Conservation (phyloP, 176 grass and related monocot genomes). For the Saccharum officinarum region DNA sequence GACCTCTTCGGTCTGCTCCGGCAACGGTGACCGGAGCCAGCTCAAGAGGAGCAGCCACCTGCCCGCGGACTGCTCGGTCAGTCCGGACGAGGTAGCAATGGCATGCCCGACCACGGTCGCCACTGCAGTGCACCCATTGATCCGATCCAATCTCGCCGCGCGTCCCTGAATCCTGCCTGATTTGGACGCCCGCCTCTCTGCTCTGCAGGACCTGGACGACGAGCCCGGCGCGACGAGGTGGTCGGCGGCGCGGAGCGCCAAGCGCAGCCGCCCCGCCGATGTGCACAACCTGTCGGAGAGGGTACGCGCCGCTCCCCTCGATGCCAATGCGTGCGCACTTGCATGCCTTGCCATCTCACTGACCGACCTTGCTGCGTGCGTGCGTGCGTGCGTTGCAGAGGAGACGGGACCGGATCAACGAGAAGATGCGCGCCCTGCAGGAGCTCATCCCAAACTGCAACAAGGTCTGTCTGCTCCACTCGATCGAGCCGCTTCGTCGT, state of each 20-base stretch:
- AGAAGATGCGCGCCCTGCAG: conserved; percentile 60
- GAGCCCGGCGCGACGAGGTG: conserved; percentile 11
- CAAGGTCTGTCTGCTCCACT: conserved; percentile 26
- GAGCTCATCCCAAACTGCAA: conserved; percentile 63
- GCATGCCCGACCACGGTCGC: not conserved
- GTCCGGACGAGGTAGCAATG: conserved; percentile 40
- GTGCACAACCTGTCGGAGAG: conserved; percentile 60
- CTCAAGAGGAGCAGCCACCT: conserved; percentile 1
- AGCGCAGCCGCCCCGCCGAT: conserved; percentile 52
- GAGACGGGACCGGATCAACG: conserved; percentile 59
- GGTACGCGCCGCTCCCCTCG: not conserved
- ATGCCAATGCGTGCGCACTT: not conserved
- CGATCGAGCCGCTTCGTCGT: not conserved
- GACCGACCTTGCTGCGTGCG: not conserved
- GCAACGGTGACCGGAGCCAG: conserved; percentile 36
- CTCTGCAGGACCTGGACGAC: conserved; percentile 41
- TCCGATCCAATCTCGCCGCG: not conserved
- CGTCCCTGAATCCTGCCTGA: not conserved
- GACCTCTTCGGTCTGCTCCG: conserved; percentile 49
- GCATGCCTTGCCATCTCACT: not conserved
- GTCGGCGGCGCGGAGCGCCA: conserved; percentile 34
- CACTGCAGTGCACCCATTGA: not conserved
- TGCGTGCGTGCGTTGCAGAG: conserved; percentile 27
- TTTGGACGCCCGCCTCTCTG: not conserved
- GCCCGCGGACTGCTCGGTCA: conserved; percentile 24